Base-by-base conservation (phyloP, 148 eudicot genomes). In the Pouteria glomerata region DNA sequence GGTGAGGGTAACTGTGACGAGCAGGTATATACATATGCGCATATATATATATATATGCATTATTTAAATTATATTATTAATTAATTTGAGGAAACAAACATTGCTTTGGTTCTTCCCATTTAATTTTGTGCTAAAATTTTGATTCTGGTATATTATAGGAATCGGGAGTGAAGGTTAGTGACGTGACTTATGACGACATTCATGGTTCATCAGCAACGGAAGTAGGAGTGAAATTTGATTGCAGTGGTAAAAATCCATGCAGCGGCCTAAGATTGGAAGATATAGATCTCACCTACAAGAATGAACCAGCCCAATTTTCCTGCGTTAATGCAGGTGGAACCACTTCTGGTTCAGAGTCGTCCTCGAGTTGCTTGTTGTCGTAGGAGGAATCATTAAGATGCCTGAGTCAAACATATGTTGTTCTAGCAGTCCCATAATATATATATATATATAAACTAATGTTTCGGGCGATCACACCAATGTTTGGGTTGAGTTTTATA, bases 211-310 rank as follows among this genome's bases (percentile, higher is more conserved):
- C 85, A 37, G 72, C 85, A 55, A 78, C 85, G 3, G 14, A 19
- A 47, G 56, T 50, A 0, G 85, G 75, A 0, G 64, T 82, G 66
- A 61, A 3, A 6, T 82, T 82, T 24, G 77, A 65, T 31, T 82
- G 85, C n/a, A 82, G 85, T 59, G 45, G 70, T 4, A 73, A 56
- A 3, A 63, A 52, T 51, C 82, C 85, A 65, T 82, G 85, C 75
- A 57, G 27, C 0, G 70, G 65, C 3, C 69, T 82, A 39, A 63
- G 30, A 73, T 26, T 82, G 70, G 29, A 66, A 7, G 78, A 74
- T 16, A 37, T 81, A 3, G 52, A 70, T 1, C 76, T 81, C 29
- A 81, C 44, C 6, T 77, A 69, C 58, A 2, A 23, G 48, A 67
- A 48, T n/a, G 4, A 4, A 66, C 41, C 50, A 19, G 81, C 81